phyloP scores from a whole-genome alignment of 2,329 filamentous ascomycete genomes.

The Fusarium nanum region DNA sequence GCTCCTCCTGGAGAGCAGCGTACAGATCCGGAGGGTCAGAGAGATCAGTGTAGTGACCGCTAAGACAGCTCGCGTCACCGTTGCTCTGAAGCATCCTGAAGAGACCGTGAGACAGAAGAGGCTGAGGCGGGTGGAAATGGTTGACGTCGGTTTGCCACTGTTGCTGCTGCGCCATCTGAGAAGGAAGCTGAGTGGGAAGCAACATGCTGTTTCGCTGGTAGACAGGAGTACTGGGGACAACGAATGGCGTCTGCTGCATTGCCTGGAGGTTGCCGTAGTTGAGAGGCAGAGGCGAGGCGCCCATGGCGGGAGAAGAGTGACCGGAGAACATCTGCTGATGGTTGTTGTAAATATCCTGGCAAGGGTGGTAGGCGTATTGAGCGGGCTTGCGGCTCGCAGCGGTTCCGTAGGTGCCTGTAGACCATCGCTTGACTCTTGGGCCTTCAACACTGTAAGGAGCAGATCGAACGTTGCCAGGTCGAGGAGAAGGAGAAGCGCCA shows the following conservation, averaged over 20 bases:
- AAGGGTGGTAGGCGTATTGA: slow-evolving; percentile 71
- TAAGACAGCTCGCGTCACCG: slow-evolving; percentile 73
- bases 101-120: slow-evolving; percentile 75
- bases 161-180: slow-evolving; percentile 63
- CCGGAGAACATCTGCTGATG: slow-evolving; percentile 64
- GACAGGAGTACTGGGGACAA: slow-evolving; percentile 63
- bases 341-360: slow-evolving; percentile 68
- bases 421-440: slow-evolving; percentile 78
- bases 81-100: slow-evolving; percentile 82
- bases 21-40: slow-evolving; percentile 83
- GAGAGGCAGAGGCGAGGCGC: slow-evolving; percentile 62
- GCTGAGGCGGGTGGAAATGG: slow-evolving; percentile 69
- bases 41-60: slow-evolving; percentile 77
- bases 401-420: slow-evolving; percentile 77
- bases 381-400: slow-evolving; percentile 66
- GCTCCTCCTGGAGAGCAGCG: slow-evolving; percentile 78
- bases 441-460: slow-evolving; percentile 78
- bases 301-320: slow-evolving; percentile 58
- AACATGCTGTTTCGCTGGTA: slow-evolving; percentile 70
- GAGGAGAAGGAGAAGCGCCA: slow-evolving; percentile 74
- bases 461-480: slow-evolving; percentile 70
- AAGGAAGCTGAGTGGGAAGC: slow-evolving; percentile 60
- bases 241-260: slow-evolving; percentile 66
- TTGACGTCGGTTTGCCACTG: slow-evolving; percentile 63
- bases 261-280: slow-evolving; percentile 67